phyloP scores from a whole-genome alignment of 352 stramenopile species.

The Phytophthora multivora region DNA sequence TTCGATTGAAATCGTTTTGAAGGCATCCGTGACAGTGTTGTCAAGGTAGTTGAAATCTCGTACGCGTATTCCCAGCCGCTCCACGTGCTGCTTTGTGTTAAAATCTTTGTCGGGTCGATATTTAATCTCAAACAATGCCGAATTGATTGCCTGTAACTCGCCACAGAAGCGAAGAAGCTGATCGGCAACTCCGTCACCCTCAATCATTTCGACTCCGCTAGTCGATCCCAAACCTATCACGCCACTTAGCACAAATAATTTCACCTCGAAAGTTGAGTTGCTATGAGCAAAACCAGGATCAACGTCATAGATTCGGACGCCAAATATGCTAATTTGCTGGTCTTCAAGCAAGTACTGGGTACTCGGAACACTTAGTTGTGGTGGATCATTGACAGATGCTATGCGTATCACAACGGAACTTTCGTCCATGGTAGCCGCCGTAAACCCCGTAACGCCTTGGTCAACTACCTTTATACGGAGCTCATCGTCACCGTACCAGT shows the following conservation, averaged over 20 bases:
- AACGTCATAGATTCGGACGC: constrained; percentile 62
- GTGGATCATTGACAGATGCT: constrained; percentile 66
- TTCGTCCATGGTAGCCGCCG: constrained; percentile 39
- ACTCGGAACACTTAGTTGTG: constrained; percentile 55
- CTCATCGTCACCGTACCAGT: constrained; percentile 76
- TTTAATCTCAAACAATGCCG: constrained; percentile 72
- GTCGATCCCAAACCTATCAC: constrained; percentile 44
- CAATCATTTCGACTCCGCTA: constrained; percentile 38
- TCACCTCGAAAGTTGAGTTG: constrained; percentile 59
- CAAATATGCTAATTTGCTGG: constrained; percentile 67
- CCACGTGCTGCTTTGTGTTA: constrained; percentile 66
- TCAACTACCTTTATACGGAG: constrained; percentile 61
- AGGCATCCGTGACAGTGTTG: constrained; percentile 45
- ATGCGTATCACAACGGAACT: constrained; percentile 44
- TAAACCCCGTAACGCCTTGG: constrained; percentile 70
- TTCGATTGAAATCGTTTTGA: constrained; percentile 45
- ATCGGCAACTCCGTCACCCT: constrained; percentile 57
- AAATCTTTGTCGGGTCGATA: constrained; percentile 78
- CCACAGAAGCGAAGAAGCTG: constrained; percentile 65
- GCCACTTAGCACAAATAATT: constrained; percentile 63
- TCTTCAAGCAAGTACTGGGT: constrained; percentile 63
- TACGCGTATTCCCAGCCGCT: constrained; percentile 61
- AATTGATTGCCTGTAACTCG: constrained; percentile 58
- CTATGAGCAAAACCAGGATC: constrained; percentile 40
- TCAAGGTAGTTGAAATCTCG: constrained; percentile 67